Percentiles rank a stretch among this genome's conserved stretches.
phyloP scores from a whole-genome alignment of 805 yeast genomes.

The Candida oleophila region DNA sequence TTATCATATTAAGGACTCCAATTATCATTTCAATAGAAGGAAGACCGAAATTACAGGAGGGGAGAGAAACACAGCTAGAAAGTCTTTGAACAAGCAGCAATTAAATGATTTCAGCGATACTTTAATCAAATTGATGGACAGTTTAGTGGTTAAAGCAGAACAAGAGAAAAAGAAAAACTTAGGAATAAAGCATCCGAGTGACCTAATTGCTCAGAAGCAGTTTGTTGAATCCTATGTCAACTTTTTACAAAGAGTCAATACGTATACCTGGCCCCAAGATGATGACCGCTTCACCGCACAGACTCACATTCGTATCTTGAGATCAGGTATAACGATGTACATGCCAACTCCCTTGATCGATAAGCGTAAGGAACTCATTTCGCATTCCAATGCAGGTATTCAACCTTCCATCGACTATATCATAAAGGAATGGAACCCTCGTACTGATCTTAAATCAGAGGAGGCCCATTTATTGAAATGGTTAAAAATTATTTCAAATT shows the following conservation, averaged over 20 bases:
- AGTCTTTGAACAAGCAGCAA: conserved; percentile 24
- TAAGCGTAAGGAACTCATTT: background rate
- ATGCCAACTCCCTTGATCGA: background rate
- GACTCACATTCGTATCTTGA: conserved; percentile 2
- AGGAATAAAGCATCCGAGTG: background rate
- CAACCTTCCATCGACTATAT: conserved; percentile 1
- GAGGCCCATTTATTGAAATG: conserved; percentile 1
- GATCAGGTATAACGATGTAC: conserved; percentile 2
- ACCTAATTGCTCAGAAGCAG: background rate
- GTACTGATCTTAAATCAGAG: conserved; percentile 1
- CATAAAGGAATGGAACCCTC: background rate
- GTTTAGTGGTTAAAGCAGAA: conserved; percentile 14
- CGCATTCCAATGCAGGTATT: conserved; percentile 2
- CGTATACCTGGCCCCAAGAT: background rate
- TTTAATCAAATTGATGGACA: conserved; percentile 21
- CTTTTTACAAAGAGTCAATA: background rate
- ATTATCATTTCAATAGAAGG: conserved; percentile 19
- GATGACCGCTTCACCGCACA: background rate
- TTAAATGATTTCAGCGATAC: conserved; percentile 19
- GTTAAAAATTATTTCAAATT: conserved; percentile 1
- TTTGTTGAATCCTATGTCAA: conserved; percentile 3
- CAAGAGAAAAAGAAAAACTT: background rate
- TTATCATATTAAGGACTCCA: conserved; percentile 27
- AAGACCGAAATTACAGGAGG: conserved; percentile 6
- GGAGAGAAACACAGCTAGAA: conserved; percentile 20